Conservation (phyloP, 192 early-diverging fungal species). For the Podila horticola region DNA sequence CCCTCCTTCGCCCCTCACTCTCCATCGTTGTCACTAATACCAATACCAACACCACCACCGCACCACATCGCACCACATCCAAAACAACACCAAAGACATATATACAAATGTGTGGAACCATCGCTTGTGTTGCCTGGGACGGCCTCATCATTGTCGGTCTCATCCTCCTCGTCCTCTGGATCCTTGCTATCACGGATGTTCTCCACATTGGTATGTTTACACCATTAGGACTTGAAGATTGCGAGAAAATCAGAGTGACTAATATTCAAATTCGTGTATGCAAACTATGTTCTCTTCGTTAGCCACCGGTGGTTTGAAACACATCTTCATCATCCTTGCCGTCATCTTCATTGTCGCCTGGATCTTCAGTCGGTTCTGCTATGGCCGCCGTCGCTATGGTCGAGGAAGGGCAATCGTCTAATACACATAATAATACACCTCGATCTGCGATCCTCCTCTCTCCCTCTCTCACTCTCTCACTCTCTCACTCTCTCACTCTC, state of each 20-base stretch:
- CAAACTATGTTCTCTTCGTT: neutral
- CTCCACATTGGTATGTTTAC: neutral
- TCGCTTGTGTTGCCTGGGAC: constrained; percentile 13
- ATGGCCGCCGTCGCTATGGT: neutral
- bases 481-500: neutral
- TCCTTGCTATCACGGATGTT: neutral
- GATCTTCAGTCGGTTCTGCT: constrained; percentile 15
- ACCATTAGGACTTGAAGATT: no score
- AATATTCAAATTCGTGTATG: neutral
- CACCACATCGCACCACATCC: no score
- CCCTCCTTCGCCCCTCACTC: no score
- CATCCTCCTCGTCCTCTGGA: constrained; percentile 17
- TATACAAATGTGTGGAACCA: constrained; percentile 9
- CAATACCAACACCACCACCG: no score
- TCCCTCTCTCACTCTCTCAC: neutral
- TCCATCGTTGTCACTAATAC: no score
- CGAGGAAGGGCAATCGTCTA: neutral
- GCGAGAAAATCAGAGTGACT: neutral
- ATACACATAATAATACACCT: neutral
- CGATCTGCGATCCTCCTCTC: no score
- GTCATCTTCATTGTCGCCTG: constrained; percentile 12
- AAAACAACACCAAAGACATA: neutral
- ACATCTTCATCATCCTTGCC: constrained; percentile 15
- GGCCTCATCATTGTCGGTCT: constrained; percentile 15
- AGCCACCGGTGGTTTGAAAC: neutral